Evolutionary conservation across 1,284 basidiomycete species (phyloP), one percentile per base, ranked within the genome.

Genomic region (Vanrija pseudolonga): DNA sequence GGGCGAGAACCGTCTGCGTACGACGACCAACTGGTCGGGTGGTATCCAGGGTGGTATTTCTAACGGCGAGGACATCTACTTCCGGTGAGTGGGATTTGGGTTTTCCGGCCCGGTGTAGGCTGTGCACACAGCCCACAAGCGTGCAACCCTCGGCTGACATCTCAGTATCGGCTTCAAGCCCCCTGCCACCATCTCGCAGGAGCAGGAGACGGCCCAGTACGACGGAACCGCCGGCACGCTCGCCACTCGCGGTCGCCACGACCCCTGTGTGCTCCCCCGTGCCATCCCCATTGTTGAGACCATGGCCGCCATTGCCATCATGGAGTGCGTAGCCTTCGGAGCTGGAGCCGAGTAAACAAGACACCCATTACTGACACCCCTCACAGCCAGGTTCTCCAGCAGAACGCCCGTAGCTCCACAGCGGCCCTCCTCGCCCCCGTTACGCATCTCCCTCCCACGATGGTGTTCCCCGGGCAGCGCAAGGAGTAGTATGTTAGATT

Each of bases 231-330:
- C 83, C 0, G 96, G 96, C 26, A 84, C 84, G 28, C 83, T 99
- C 44, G 91, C 90, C 32, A 89, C 95, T 23, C 83, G 92, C 45
- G 96, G 96, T 11, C 83, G 96, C 56, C 94, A 97, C 76, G 94
- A 98, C 74, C 95, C 96, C 12, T 99, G 96, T 71, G 96, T 99
- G 45, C 93, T 98, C 7, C 95, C 96, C 28, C 86, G 82, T 41
- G 96, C 96, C 8, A 92, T 99, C 22, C 94, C 96, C 41, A 99
- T 99, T 67, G 94, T 98, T 26, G 96, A 99, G 80, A 86, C 91
- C 1, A 98, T 99, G 96, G 92, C 95, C 0, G 87, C 89, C 19
- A 80, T 98, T 43, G 94, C 96, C 57, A 82, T 97, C 65, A 93
- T 98, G 87, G 96, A 99, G 79, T 80, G 56, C 63, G 78, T 77